Conservation (phyloP, 2,329 filamentous ascomycete species). For the Ophiostoma angusticollis region DNA sequence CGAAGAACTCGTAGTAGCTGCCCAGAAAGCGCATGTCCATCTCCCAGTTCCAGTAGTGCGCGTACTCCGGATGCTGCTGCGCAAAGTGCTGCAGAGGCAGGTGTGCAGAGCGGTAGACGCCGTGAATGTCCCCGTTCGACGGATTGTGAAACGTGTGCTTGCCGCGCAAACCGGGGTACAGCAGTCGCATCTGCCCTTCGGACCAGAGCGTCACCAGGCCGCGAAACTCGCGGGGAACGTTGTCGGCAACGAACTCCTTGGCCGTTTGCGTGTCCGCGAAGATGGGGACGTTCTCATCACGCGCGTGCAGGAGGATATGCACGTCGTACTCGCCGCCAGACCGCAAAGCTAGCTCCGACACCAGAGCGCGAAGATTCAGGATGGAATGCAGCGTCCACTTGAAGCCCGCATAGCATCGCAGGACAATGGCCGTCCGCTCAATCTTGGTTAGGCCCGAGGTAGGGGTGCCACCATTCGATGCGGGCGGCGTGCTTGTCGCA, state of each 20-base stretch:
- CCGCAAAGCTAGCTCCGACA: constrained; percentile 63
- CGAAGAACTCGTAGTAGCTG: constrained; percentile 61
- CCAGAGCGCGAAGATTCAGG: constrained; percentile 68
- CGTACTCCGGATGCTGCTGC: constrained; percentile 49
- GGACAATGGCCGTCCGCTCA: constrained; percentile 58
- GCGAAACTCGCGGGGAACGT: constrained; percentile 63
- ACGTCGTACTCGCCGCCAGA: constrained; percentile 74
- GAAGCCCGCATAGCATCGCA: constrained; percentile 71
- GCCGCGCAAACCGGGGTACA: constrained; percentile 61
- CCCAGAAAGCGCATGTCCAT: constrained; percentile 55
- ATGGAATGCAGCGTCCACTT: constrained; percentile 66
- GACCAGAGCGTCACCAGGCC: constrained; percentile 75
- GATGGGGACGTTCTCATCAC: constrained; percentile 64
- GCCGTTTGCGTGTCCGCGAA: constrained; percentile 69
- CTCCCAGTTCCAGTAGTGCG: constrained; percentile 59
- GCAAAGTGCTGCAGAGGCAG: constrained; percentile 53
- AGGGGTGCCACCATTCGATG: neutral
- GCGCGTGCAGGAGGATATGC: constrained; percentile 76
- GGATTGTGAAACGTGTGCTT: constrained; percentile 47
- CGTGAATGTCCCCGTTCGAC: constrained; percentile 46
- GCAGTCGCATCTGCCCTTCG: constrained; percentile 67
- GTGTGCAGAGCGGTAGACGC: constrained; percentile 55
- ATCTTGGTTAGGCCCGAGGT: constrained; percentile 25
- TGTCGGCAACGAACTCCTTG: constrained; percentile 53
- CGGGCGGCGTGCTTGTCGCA: too few species aligned